phyloP scores from a whole-genome alignment of 768 basidiomycete genomes.

The Fomitopsis serialis region DNA sequence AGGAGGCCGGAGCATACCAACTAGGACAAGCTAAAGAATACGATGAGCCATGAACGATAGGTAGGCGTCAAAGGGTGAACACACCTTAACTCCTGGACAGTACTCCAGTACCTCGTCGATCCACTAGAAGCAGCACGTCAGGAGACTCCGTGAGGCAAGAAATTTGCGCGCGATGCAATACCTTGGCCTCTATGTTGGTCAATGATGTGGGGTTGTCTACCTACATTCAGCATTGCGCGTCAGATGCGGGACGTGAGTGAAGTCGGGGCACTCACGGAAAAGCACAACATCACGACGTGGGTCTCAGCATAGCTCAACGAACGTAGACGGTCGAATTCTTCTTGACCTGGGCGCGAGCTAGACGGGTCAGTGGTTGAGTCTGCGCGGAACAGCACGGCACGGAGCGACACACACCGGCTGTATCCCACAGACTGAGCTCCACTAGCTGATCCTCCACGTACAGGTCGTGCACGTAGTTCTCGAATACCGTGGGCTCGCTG shows the following conservation, averaged over 20 bases:
- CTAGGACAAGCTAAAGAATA: slow-evolving; percentile 65
- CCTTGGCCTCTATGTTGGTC: slow-evolving; percentile 95
- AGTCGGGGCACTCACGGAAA: slow-evolving; percentile 58
- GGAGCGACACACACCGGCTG: slow-evolving; percentile 63
- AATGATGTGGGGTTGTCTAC: slow-evolving; percentile 93
- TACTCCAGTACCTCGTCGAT: slow-evolving; percentile 88
- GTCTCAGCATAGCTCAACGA: slow-evolving; percentile 97
- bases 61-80: slow-evolving; percentile 15
- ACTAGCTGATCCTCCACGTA: slow-evolving; percentile 82
- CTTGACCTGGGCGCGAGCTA: slow-evolving; percentile 61
- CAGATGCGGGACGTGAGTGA: background rate
- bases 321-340: slow-evolving; percentile 91
- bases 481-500: slow-evolving; percentile 93
- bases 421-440: slow-evolving; percentile 95
- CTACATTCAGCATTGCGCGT: slow-evolving; percentile 28
- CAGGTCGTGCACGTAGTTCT: slow-evolving; percentile 93
- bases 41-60: slow-evolving; percentile 4
- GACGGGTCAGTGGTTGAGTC: slow-evolving; percentile 19
- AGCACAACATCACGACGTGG: slow-evolving; percentile 94
- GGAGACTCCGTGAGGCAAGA: background rate
- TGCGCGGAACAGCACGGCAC: background rate
- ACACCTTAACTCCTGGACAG: slow-evolving; percentile 92
- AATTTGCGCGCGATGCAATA: slow-evolving; percentile 19
- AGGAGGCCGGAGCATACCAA: slow-evolving; percentile 53
- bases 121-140: slow-evolving; percentile 58